These are phyloP conservation scores for Nemania serpens DNA, from an alignment of 2,329 filamentous ascomycete species.

Conservation along the genomic window DNA sequence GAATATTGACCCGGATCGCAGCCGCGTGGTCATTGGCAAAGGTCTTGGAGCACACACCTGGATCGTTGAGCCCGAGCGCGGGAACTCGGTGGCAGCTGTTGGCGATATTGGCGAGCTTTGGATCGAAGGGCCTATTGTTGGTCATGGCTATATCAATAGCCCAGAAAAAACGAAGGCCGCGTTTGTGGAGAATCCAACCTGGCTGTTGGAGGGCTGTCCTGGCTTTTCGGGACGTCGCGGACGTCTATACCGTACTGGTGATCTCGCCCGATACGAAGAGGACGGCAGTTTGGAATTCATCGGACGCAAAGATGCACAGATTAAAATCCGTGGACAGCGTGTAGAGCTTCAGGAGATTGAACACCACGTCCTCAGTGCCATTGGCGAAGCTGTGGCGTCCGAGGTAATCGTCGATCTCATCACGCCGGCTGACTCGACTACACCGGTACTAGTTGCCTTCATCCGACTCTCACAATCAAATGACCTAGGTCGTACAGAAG, in stretches of 20 bases:
- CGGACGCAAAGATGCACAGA: conserved; percentile 3
- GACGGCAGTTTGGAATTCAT: not conserved
- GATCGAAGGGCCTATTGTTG: not conserved
- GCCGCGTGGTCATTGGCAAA: not conserved
- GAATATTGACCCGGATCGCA: not conserved
- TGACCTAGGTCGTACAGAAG: not conserved
- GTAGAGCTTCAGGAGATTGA: conserved; percentile 6
- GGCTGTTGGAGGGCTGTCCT: conserved; percentile 5
- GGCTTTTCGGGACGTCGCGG: not conserved
- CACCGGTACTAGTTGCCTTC: conserved; percentile 8
- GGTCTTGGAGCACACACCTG: not conserved
- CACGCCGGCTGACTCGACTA: not conserved
- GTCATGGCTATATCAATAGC: conserved; percentile 16
- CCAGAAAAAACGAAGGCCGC: conserved; percentile 9
- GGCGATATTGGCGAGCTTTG: not conserved
- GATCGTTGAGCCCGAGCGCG: not conserved
- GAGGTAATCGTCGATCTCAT: conserved; percentile 3
- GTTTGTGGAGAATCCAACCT: conserved; percentile 13
- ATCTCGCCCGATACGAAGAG: not conserved
- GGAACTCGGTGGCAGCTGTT: not conserved
- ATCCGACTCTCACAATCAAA: not conserved
- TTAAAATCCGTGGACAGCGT: conserved; percentile 8
- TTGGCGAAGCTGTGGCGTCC: not conserved
- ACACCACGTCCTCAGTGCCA: not conserved
- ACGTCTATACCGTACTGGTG: conserved; percentile 6